These are phyloP conservation scores for Nemania sp. DNA, from an alignment of 2,329 filamentous ascomycete genomes.

Conservation along the genomic window DNA sequence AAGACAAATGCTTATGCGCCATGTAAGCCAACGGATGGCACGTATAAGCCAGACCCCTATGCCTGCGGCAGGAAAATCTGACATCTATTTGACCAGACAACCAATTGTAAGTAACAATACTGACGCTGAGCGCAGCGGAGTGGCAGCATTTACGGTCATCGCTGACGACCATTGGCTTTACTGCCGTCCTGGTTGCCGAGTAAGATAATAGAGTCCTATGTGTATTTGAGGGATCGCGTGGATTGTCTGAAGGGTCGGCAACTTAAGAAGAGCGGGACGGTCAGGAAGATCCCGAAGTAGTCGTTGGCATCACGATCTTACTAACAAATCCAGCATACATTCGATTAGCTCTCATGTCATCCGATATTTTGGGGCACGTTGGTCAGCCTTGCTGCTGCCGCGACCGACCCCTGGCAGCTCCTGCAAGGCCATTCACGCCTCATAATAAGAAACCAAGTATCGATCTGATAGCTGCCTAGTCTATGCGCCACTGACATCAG, in stretches of 20 bases:
- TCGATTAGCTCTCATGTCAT: conserved; percentile 18
- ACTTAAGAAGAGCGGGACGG: conserved; percentile 1
- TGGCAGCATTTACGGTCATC: conserved; percentile 13
- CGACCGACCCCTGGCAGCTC: neutral
- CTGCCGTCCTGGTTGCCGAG: conserved; percentile 5
- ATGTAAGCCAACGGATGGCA: conserved; percentile 16
- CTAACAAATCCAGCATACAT: conserved; percentile 17
- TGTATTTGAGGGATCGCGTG: conserved; percentile 1
- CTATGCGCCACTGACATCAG: conserved; percentile 25
- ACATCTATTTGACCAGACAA: conserved; percentile 10
- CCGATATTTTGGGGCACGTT: conserved; percentile 11
- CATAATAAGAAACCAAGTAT: neutral
- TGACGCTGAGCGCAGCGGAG: conserved; percentile 8
- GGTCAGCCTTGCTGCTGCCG: conserved; percentile 27
- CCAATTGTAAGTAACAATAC: conserved; percentile 15
- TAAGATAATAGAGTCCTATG: conserved; percentile 14
- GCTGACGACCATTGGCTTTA: conserved; percentile 17
- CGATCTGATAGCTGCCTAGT: neutral
- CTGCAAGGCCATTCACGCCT: conserved; percentile 23
- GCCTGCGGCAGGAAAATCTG: conserved; percentile 16
- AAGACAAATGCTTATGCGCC: conserved; percentile 17
- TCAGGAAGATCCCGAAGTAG: conserved; percentile 1
- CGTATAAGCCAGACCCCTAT: conserved; percentile 8
- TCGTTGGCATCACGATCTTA: conserved; percentile 19
- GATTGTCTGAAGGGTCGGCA: neutral